A percentile compares a stretch with the other conserved stretches of the same genome.
These are phyloP conservation scores for Thelonectria blattea DNA, from an alignment of 2,329 filamentous ascomycete species.

Conservation along the genomic window DNA sequence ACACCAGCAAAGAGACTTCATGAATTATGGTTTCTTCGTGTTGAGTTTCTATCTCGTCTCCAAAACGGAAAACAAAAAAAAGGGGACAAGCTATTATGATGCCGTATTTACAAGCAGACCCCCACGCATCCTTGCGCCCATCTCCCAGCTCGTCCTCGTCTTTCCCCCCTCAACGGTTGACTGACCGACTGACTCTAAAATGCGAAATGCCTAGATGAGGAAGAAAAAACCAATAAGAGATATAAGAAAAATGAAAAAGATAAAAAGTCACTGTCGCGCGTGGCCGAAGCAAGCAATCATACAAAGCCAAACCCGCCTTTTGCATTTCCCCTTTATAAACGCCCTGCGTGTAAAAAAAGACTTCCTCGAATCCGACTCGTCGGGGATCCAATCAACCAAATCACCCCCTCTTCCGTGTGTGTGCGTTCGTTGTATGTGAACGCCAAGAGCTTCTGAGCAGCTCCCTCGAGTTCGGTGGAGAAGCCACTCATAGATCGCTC, in stretches of 20 bases:
- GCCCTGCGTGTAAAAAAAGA: slow-evolving; percentile 44
- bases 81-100: slow-evolving; percentile 37
- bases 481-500: slow-evolving; percentile 53
- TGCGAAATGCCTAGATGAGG: slow-evolving; percentile 36
- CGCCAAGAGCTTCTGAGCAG: slow-evolving; percentile 20
- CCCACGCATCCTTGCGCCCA: slow-evolving; percentile 13
- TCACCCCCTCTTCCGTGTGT: slow-evolving; percentile 29
- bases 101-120: slow-evolving; percentile 33
- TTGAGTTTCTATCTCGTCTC: slow-evolving; percentile 36
- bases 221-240: slow-evolving; percentile 34
- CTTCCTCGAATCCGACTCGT: slow-evolving; percentile 20
- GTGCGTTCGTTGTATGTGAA: slow-evolving; percentile 22
- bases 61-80: slow-evolving; percentile 30
- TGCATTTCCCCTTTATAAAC: slow-evolving; percentile 41
- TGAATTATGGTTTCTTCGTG: slow-evolving; percentile 28
- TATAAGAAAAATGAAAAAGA: slow-evolving; percentile 24
- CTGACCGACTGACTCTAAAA: slow-evolving; percentile 37
- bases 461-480: slow-evolving; percentile 28
- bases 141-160: slow-evolving; percentile 5
- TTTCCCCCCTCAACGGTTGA: slow-evolving; percentile 29
- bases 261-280: slow-evolving; percentile 35
- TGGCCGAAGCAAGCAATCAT: slow-evolving; percentile 31
- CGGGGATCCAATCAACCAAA: slow-evolving; percentile 29
- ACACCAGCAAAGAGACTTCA: background rate
- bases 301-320: slow-evolving; percentile 35